Evolutionary conservation across 2,329 filamentous ascomycete species (phyloP).

Genomic region (Chaetomium strumarium): DNA sequence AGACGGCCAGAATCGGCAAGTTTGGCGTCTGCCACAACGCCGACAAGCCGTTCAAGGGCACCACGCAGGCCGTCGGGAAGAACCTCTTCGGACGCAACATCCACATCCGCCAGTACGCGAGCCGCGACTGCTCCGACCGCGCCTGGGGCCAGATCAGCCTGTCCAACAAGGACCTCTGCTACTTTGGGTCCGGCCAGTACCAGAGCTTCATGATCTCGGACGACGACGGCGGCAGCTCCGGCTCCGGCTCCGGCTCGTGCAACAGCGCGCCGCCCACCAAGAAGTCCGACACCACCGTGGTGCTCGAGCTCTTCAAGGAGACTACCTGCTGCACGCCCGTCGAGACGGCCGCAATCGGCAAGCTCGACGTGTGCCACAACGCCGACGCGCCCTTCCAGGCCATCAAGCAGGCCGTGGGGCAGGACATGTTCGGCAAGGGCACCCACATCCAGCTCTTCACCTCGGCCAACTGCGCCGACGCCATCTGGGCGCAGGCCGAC

Average conservation of each 20-base stretch:
- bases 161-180: neutral
- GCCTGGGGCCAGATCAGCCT: neutral
- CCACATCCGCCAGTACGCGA: slow-evolving; percentile 1
- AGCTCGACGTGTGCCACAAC: slow-evolving; percentile 1
- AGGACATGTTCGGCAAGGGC: neutral
- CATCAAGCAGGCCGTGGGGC: slow-evolving; percentile 1
- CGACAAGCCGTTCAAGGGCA: neutral
- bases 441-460: neutral
- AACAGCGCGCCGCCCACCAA: neutral
- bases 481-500: neutral
- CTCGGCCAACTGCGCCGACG: neutral
- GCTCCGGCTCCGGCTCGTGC: neutral
- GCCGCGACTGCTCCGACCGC: neutral
- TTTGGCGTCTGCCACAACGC: slow-evolving; percentile 2
- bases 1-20: neutral
- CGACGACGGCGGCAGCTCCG: neutral
- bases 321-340: neutral
- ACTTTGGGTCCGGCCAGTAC: neutral
- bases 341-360: neutral
- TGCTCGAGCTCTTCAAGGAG: neutral
- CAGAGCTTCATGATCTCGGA: slow-evolving; percentile 1
- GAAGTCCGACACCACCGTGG: neutral
- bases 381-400: neutral
- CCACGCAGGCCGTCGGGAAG: neutral
- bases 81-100: slow-evolving; percentile 6